Base-by-base conservation (phyloP, 805 yeast genomes). In the Cyberlindnera amylophila region DNA sequence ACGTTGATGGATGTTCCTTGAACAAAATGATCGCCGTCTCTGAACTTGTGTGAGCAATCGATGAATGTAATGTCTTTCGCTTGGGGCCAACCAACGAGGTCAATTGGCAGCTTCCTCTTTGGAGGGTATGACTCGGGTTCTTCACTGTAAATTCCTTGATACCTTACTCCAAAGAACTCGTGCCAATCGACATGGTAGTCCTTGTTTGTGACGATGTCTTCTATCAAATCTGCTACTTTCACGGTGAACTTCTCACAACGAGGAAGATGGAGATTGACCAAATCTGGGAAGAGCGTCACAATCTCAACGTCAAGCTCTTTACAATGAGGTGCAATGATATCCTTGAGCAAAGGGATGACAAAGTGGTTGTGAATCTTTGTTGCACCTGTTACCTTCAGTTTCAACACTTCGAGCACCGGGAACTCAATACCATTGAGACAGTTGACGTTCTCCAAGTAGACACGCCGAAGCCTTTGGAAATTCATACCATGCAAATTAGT, bases 61-160 rank as follows among this genome's bases (percentile, higher is more conserved):
- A 29, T 28, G 10, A 42, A 18, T 2, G 41, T 42, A 7, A 42
- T 23, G 18, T 33, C 18, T 18, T n/a, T 6, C 6, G 45, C 41
- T n/a, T 21, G 32, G 5, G 45, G 45, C 45, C 45, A 42, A 13
- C 45, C 45, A 34, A 26, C 28, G 7, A 42, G 9, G 38, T 37
- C 38, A 11, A 15, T 18, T 4, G 36, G 14, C n/a, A 16, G 11
- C 11, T 38, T 4, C 2, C 24, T 21, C 24, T 21, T 21, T 21
- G n/a, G 18, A 14, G 35, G 32, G 27, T 36, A 28, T 14, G 23
- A 10, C 9, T 6, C 14, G 14, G 30, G 29, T 8, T 23, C 26
- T 9, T 15, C 6, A 17, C 15, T 12, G 19, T 27, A 27, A 13
- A 27, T 11, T 7, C 14, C n/a, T 13, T 11, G 12, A 27, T 27